These are phyloP conservation scores for Fusarium graminum DNA, from an alignment of 2,329 filamentous ascomycete species.

Conservation along the genomic window DNA sequence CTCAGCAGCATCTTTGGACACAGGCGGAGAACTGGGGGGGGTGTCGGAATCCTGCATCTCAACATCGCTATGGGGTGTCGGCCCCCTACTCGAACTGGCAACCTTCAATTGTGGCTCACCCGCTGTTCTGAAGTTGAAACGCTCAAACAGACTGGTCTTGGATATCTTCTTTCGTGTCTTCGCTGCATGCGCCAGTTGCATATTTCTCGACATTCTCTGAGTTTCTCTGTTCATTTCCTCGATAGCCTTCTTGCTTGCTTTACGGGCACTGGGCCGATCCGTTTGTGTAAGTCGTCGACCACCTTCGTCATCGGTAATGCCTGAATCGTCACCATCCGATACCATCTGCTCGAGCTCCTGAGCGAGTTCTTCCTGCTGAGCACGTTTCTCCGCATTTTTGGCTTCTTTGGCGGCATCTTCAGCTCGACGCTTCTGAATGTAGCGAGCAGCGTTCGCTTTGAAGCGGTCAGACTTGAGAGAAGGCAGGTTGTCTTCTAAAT, in stretches of 20 bases:
- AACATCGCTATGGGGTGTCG: conserved; percentile 65
- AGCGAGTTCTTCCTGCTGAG: conserved; percentile 53
- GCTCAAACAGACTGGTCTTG: conserved; percentile 83
- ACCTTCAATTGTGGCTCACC: conserved; percentile 55
- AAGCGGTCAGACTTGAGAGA: conserved; percentile 70
- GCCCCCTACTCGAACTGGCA: conserved; percentile 68
- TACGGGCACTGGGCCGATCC: conserved; percentile 75
- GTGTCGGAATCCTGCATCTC: conserved; percentile 69
- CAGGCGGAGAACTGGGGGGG: conserved; percentile 78
- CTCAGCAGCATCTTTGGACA: conserved; percentile 50
- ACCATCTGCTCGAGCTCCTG: conserved; percentile 54
- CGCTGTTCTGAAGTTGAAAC: conserved; percentile 78
- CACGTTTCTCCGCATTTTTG: conserved; percentile 60
- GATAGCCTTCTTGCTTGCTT: conserved; percentile 93
- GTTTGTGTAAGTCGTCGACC: conserved; percentile 77
- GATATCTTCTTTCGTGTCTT: conserved; percentile 92
- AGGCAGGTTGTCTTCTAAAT: conserved; percentile 63
- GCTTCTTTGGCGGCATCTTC: conserved; percentile 71
- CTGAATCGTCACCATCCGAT: conserved; percentile 58
- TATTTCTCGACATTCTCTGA: conserved; percentile 87
- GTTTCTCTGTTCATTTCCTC: conserved; percentile 97
- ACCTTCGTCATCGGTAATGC: conserved; percentile 71
- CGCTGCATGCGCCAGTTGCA: conserved; percentile 91
- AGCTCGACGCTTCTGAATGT: conserved; percentile 77
- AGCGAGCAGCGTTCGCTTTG: conserved; percentile 78